Conservation (phyloP, 148 eudicot species). For the Nepenthes gracilis region DNA sequence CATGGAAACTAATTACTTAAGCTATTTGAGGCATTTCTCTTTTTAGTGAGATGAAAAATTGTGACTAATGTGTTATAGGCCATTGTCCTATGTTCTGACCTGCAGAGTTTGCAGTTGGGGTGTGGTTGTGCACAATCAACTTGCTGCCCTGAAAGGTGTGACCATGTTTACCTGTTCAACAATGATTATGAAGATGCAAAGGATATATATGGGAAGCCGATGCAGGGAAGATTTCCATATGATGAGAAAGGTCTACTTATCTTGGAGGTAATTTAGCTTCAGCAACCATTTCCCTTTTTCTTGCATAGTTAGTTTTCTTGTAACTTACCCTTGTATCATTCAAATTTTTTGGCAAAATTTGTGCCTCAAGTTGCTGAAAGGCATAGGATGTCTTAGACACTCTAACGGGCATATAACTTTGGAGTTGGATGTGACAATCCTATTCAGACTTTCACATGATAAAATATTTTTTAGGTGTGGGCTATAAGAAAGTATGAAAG, state of each 20-base stretch:
- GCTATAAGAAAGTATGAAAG: too few species aligned
- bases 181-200: slow-evolving; percentile 81
- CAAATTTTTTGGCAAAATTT: not conserved
- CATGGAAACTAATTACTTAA: not conserved
- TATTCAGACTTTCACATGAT: too few species aligned
- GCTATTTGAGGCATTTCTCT: not conserved
- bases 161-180: slow-evolving; percentile 93
- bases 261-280: slow-evolving; percentile 40
- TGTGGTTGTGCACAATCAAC: slow-evolving; percentile 61
- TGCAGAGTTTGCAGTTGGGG: slow-evolving; percentile 65
- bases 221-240: slow-evolving; percentile 83
- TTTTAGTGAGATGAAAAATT: not conserved
- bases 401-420: too few species aligned
- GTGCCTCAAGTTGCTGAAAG: not conserved
- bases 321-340: not conserved
- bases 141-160: slow-evolving; percentile 71
- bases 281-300: not conserved
- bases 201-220: slow-evolving; percentile 62
- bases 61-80: not conserved
- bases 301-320: not conserved
- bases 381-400: too few species aligned
- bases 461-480: too few species aligned
- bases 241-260: slow-evolving; percentile 69
- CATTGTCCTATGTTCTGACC: not conserved
- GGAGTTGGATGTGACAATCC: too few species aligned